Conservation (phyloP, 768 basidiomycete genomes). For the Macrolepiota fuliginosa region DNA sequence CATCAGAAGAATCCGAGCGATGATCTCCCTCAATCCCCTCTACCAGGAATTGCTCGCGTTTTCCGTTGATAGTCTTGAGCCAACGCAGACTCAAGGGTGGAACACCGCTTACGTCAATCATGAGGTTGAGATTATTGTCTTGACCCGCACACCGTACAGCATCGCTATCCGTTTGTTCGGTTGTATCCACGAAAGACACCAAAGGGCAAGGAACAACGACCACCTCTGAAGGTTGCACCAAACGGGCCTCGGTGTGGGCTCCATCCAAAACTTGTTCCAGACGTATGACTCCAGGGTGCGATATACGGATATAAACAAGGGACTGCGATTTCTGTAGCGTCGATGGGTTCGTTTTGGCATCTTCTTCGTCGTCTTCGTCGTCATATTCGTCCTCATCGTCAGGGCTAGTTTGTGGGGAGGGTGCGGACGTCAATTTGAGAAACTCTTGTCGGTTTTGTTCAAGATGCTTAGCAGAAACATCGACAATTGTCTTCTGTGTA, state of each 20-base stretch:
- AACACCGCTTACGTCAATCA: constrained; percentile 67
- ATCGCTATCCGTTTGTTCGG: constrained; percentile 27
- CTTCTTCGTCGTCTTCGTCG: constrained; percentile 50
- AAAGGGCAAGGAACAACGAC: constrained; percentile 81
- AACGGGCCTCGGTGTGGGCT: constrained; percentile 68
- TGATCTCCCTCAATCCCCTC: constrained; percentile 77
- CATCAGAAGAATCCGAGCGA: constrained; percentile 24
- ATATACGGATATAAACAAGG: constrained; percentile 67
- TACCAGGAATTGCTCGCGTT: constrained; percentile 69
- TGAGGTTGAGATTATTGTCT: constrained; percentile 51
- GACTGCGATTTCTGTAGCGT: constrained; percentile 71
- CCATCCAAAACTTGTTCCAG: constrained; percentile 74
- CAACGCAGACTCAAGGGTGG: constrained; percentile 78
- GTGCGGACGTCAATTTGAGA: constrained; percentile 39
- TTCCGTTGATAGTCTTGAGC: constrained; percentile 66
- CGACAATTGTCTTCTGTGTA: constrained; percentile 38
- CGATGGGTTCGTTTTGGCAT: constrained; percentile 29
- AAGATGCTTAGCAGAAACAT: constrained; percentile 57
- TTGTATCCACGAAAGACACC: constrained; percentile 59
- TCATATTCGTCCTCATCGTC: constrained; percentile 79
- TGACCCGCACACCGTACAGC: constrained; percentile 70
- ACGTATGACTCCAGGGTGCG: constrained; percentile 71
- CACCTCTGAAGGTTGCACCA: constrained; percentile 58
- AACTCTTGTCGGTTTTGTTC: constrained; percentile 56
- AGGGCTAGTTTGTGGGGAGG: constrained; percentile 43